Evolutionary conservation across 2,329 filamentous ascomycete species (phyloP).

Genomic region (Teratosphaeria gauchensis): DNA sequence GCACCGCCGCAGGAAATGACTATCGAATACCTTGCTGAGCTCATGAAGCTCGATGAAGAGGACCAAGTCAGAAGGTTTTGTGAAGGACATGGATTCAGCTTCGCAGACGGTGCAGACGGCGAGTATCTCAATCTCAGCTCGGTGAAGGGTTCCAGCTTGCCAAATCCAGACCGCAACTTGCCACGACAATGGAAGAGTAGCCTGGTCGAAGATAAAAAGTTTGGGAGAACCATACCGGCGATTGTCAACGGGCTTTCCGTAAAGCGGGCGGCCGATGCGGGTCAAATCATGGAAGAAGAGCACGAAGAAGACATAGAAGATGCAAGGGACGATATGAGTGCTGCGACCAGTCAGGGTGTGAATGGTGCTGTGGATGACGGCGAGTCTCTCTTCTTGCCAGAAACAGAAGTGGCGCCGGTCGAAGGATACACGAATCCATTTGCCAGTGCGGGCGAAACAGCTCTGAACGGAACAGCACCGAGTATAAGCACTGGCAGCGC

Average conservation of each 20-base stretch:
- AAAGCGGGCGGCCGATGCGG: conserved; percentile 38
- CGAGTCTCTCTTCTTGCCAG: conserved; percentile 35
- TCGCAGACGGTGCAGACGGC: conserved; percentile 34
- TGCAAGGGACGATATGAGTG: conserved; percentile 4
- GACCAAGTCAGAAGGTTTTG: conserved; percentile 47
- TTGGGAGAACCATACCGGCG: conserved; percentile 45
- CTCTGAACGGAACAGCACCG: neutral
- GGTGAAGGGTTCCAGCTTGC: conserved; percentile 27
- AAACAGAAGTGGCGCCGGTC: conserved; percentile 6
- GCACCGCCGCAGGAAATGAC: conserved; percentile 36
- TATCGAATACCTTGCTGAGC: conserved; percentile 39
- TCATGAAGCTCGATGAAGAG: conserved; percentile 47
- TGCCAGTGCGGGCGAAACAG: neutral
- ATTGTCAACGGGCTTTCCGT: conserved; percentile 49
- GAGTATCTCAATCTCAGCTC: conserved; percentile 45
- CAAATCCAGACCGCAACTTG: conserved; percentile 18
- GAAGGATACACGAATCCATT: neutral
- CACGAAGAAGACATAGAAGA: conserved; percentile 25
- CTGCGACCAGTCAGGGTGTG: neutral
- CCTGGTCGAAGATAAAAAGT: conserved; percentile 50
- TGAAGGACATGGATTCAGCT: conserved; percentile 42
- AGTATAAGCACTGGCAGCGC: neutral
- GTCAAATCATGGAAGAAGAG: conserved; percentile 36
- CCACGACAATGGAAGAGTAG: conserved; percentile 34
- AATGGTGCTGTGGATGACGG: conserved; percentile 21